These are phyloP conservation scores for Backusella psychrophila DNA, from an alignment of 192 early-diverging fungal species.

Conservation along the genomic window DNA sequence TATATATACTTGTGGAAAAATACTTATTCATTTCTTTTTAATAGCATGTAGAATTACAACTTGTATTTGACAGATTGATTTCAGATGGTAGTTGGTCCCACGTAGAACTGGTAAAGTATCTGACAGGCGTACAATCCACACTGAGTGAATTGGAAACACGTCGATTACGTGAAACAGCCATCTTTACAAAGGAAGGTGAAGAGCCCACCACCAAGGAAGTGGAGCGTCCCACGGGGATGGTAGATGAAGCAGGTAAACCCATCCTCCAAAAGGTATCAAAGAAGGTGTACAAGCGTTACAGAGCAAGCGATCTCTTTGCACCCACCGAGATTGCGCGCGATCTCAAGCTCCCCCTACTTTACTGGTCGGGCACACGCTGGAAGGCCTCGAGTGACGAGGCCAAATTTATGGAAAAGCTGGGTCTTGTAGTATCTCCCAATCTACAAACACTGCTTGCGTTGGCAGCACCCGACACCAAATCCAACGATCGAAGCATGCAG, in stretches of 20 bases:
- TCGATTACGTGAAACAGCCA: slow-evolving; percentile 57
- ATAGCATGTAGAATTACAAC: slow-evolving; percentile 77
- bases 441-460: slow-evolving; percentile 38
- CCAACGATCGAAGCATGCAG: slow-evolving; percentile 28
- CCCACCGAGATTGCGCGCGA: slow-evolving; percentile 57
- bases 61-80: slow-evolving; percentile 79
- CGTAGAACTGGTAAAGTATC: slow-evolving; percentile 78
- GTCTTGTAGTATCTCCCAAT: slow-evolving; percentile 43
- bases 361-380: slow-evolving; percentile 60
- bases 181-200: slow-evolving; percentile 63
- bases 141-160: slow-evolving; percentile 59
- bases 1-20: too few species aligned
- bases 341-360: slow-evolving; percentile 65
- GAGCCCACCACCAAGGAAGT: slow-evolving; percentile 8
- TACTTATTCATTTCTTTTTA: background rate
- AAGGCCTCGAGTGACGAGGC: slow-evolving; percentile 35
- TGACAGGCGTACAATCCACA: slow-evolving; percentile 66
- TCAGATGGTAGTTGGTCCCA: slow-evolving; percentile 82
- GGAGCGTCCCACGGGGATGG: slow-evolving; percentile 8
- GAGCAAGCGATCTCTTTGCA: slow-evolving; percentile 62
- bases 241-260: slow-evolving; percentile 1
- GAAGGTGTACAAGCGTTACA: slow-evolving; percentile 43
- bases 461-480: slow-evolving; percentile 29
- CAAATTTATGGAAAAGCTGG: slow-evolving; percentile 48
- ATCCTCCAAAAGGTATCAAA: slow-evolving; percentile 22